A percentile compares a stretch with the other conserved stretches of the same genome.
These are phyloP conservation scores for Ilex aquifolium DNA, from an alignment of 257 asterid species.

Conservation along the genomic window DNA sequence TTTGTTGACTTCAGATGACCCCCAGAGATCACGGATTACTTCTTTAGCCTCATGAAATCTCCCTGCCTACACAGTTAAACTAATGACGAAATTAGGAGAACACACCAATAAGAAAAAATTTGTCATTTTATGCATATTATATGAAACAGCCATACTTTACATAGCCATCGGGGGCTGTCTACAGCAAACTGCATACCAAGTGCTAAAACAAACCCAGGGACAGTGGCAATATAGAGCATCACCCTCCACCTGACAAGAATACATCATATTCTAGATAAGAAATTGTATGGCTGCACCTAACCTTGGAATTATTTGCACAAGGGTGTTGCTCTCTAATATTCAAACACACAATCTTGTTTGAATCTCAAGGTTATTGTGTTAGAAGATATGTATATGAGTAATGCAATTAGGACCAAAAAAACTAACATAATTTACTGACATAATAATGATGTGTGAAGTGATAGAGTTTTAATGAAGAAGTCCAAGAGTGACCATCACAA, in stretches of 20 bases:
- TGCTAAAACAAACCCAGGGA: slow-evolving; percentile 66
- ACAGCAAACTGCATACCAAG: slow-evolving; percentile 84
- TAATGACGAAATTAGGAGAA: slow-evolving; percentile 11
- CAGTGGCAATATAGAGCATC: slow-evolving; percentile 56
- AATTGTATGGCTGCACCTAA: no score
- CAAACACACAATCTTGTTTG: no score
- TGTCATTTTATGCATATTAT: not conserved
- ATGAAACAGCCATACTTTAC: slow-evolving; percentile 48
- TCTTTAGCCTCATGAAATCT: slow-evolving; percentile 59
- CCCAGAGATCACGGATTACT: slow-evolving; percentile 63
- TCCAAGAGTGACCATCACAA: no score
- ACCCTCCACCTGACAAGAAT: slow-evolving; percentile 72
- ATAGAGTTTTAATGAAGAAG: no score
- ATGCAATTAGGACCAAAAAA: no score
- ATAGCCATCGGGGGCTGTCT: slow-evolving; percentile 95
- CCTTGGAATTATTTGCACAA: no score
- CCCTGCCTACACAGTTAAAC: slow-evolving; percentile 47
- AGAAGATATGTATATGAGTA: no score
- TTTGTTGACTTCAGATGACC: slow-evolving; percentile 51
- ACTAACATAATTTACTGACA: no score
- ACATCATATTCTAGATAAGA: slow-evolving; percentile 6
- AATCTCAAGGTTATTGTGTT: no score
- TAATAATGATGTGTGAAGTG: no score
- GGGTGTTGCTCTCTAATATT: no score
- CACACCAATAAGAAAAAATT: slow-evolving; percentile 5